phyloP scores from a whole-genome alignment of 2,329 filamentous ascomycete genomes.

The Neocatenulostroma microsporum region DNA sequence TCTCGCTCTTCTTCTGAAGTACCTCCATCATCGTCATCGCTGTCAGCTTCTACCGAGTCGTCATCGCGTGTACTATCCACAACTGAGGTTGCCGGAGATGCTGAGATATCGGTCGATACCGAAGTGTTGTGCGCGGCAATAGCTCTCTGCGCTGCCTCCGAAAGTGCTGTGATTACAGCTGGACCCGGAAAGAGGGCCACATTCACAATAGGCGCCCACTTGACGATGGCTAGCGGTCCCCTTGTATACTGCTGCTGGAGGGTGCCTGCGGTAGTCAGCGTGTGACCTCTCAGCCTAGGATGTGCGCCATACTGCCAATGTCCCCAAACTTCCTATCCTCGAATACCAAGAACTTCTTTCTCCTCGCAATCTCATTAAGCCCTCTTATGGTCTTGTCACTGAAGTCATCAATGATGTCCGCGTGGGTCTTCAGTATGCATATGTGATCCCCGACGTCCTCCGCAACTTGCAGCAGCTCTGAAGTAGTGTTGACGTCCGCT shows the following conservation, averaged over 20 bases:
- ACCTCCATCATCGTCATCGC: conserved; percentile 25
- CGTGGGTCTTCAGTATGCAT: conserved; percentile 54
- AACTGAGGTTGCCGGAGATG: conserved; percentile 26
- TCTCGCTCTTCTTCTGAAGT: conserved; percentile 12
- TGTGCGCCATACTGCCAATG: conserved; percentile 42
- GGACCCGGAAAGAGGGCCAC: conserved; percentile 47
- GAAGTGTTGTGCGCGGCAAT: conserved; percentile 44
- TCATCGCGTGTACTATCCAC: conserved; percentile 44
- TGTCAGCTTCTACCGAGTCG: conserved; percentile 17
- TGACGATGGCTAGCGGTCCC: conserved; percentile 44
- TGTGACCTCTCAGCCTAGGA: conserved; percentile 3
- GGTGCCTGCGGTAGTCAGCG: conserved; percentile 33
- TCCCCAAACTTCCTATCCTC: conserved; percentile 51
- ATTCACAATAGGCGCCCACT: conserved; percentile 47
- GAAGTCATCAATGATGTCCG: conserved; percentile 56
- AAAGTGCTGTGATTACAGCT: conserved; percentile 44
- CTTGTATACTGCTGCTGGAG: conserved; percentile 50
- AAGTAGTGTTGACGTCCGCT: conserved; percentile 50
- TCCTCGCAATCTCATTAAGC: conserved; percentile 40
- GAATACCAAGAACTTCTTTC: conserved; percentile 47
- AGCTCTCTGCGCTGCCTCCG: conserved; percentile 40
- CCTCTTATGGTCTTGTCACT: conserved; percentile 46
- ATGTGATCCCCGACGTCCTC: conserved; percentile 54
- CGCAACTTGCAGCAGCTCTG: conserved; percentile 48
- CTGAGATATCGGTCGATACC: conserved; percentile 45